Percentiles rank a stretch among this genome's conserved stretches.
Conservation (phyloP, 768 basidiomycete genomes). For the Gymnopilus junonius region DNA sequence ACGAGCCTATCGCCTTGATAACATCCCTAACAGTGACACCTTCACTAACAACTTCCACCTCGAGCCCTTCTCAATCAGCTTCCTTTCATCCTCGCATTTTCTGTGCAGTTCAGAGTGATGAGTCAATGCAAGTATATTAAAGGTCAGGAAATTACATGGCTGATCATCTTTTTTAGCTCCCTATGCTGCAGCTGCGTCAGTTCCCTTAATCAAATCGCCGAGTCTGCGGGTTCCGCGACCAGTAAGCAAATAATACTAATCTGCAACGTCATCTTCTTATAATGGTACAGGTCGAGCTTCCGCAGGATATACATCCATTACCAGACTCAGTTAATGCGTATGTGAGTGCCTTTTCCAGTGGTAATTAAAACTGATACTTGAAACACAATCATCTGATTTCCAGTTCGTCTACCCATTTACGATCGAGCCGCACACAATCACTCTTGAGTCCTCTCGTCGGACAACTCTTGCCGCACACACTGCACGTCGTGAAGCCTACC, state of each 20-base stretch:
- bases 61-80: background rate
- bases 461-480: slow-evolving; percentile 67
- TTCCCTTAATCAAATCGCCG: slow-evolving; percentile 92
- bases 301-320: slow-evolving; percentile 92
- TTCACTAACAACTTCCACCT: no score
- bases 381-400: background rate
- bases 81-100: background rate
- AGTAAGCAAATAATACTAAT: slow-evolving; percentile 43
- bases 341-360: slow-evolving; percentile 43
- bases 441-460: slow-evolving; percentile 74
- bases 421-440: slow-evolving; percentile 84
- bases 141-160: background rate
- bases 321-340: slow-evolving; percentile 91
- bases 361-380: background rate
- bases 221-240: slow-evolving; percentile 85
- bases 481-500: slow-evolving; percentile 70
- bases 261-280: slow-evolving; percentile 2
- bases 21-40: no score
- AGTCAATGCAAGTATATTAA: slow-evolving; percentile 1
- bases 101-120: background rate
- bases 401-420: slow-evolving; percentile 98
- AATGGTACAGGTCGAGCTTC: slow-evolving; percentile 72
- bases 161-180: slow-evolving; percentile 51
- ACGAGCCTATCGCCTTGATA: no score
- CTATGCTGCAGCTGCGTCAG: slow-evolving; percentile 73